phyloP scores from a whole-genome alignment of 805 yeast species.

The Kazachstania psychrophila region DNA sequence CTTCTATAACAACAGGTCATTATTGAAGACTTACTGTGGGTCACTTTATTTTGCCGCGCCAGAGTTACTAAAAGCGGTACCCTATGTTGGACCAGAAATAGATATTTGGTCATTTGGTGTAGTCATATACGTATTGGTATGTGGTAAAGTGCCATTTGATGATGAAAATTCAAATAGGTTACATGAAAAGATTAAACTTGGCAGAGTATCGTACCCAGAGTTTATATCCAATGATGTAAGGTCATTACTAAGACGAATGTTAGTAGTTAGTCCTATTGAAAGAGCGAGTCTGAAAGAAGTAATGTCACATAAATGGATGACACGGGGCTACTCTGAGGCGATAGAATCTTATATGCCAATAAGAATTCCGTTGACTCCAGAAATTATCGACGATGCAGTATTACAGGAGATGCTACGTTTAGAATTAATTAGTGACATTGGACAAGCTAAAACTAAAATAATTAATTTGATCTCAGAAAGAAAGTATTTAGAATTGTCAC shows the following conservation, averaged over 20 bases:
- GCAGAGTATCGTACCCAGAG: constrained; percentile 82
- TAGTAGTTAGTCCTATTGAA: constrained; percentile 76
- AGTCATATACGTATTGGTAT: constrained; percentile 84
- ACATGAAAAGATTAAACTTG: constrained; percentile 88
- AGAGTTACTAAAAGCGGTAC: constrained; percentile 81
- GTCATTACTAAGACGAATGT: constrained; percentile 72
- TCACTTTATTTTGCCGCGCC: constrained; percentile 98
- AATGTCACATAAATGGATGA: constrained; percentile 89
- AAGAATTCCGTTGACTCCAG: constrained; percentile 51
- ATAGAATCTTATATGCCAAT: constrained; percentile 59
- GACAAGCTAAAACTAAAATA: constrained; percentile 46
- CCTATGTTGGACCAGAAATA: constrained; percentile 93
- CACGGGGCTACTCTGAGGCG: constrained; percentile 65
- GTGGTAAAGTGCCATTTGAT: constrained; percentile 97
- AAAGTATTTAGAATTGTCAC: constrained; percentile 38
- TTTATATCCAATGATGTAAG: constrained; percentile 70
- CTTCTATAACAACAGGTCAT: constrained; percentile 57
- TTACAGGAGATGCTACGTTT: constrained; percentile 64
- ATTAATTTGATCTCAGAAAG: constrained; percentile 50
- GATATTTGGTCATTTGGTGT: constrained; percentile 99
- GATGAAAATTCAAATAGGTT: constrained; percentile 84
- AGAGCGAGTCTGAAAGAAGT: constrained; percentile 76
- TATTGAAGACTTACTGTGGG: constrained; percentile 91
- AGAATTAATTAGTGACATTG: constrained; percentile 60
- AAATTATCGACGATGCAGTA: constrained; percentile 42